Evolutionary conservation across 1,139 yeast genomes (phyloP).

Genomic region (Protomyces inundatus): DNA sequence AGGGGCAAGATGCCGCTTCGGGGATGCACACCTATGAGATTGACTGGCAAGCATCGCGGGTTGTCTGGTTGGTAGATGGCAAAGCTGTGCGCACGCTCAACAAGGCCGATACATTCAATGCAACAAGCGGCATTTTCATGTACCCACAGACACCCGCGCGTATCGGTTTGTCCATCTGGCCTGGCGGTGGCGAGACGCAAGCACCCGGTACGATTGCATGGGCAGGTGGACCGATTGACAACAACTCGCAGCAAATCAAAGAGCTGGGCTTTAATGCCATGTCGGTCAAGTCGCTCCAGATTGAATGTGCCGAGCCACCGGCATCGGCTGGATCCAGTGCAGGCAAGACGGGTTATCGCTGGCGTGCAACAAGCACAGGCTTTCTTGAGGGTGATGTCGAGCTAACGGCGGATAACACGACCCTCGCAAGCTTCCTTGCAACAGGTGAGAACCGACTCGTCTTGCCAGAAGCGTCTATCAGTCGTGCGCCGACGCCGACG

Average conservation of each 20-base stretch:
- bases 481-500: too few relatives aligned
- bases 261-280: slow-evolving; percentile 76
- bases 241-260: slow-evolving; percentile 69
- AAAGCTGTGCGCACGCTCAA: slow-evolving; percentile 61
- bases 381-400: background rate
- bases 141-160: slow-evolving; percentile 89
- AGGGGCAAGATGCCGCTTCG: slow-evolving; percentile 52
- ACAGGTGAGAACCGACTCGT: background rate
- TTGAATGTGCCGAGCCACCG: slow-evolving; percentile 70
- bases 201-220: slow-evolving; percentile 76
- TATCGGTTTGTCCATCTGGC: slow-evolving; percentile 84
- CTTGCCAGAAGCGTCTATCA: too few relatives aligned
- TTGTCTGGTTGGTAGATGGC: slow-evolving; percentile 74
- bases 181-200: slow-evolving; percentile 67
- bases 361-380: background rate
- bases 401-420: background rate
- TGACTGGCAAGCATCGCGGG: slow-evolving; percentile 73
- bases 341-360: background rate
- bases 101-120: slow-evolving; percentile 63
- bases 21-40: slow-evolving; percentile 71
- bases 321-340: slow-evolving; percentile 29
- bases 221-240: slow-evolving; percentile 88
- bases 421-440: background rate
- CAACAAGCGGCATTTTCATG: slow-evolving; percentile 52
- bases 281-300: slow-evolving; percentile 53